Evolutionary conservation across 2,329 filamentous ascomycete species (phyloP), one percentile per base, ranked within the genome.

Genomic region (Claviceps pusilla): DNA sequence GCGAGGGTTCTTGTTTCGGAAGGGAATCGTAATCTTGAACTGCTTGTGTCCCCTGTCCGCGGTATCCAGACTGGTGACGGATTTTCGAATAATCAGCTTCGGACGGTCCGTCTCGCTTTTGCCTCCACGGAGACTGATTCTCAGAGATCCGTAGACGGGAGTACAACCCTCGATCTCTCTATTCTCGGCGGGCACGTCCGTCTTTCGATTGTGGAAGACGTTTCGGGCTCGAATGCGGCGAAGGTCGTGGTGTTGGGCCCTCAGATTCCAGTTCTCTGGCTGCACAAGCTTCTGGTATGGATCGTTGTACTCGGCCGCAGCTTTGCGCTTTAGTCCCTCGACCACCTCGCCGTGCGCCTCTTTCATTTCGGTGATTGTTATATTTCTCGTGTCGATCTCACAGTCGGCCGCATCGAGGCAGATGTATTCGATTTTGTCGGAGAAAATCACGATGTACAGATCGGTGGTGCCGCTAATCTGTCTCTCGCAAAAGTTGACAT

Each of bases 401-500:
- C 77, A 82, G 61, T 84, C 78, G 9, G 80, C 79, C 29, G 79
- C 80, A 62, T 85, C 80, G 57, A 85, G 74, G 31, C 68, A 72
- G 46, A 86, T 73, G 52, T 77, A 75, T 49, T 77, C 72, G 45
- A 83, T 74, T 52, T 80, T 79, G 56, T 80, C 71, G 61, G 75
- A 75, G 56, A 79, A 74, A 55, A 78, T 74, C 60, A 86, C 83
- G 53, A 97, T 81, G 35, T 84, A 86, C 61, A 98, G 86, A 60
- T 90, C 85, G 9, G 87, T 88, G 58, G 80, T 84, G 51, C 93
- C 93, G 57, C 79, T 83, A 63, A 97, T 72, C 63, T 76, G 79
- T 68, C 83, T 84, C 53, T 79, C 80, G 59, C 79, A 77, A 66
- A 98, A 94, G 71, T 95, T 87, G 65, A 98, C 76, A 63, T 97